Conservation (phyloP, 192 early-diverging fungal species). For the Podila epigama region DNA sequence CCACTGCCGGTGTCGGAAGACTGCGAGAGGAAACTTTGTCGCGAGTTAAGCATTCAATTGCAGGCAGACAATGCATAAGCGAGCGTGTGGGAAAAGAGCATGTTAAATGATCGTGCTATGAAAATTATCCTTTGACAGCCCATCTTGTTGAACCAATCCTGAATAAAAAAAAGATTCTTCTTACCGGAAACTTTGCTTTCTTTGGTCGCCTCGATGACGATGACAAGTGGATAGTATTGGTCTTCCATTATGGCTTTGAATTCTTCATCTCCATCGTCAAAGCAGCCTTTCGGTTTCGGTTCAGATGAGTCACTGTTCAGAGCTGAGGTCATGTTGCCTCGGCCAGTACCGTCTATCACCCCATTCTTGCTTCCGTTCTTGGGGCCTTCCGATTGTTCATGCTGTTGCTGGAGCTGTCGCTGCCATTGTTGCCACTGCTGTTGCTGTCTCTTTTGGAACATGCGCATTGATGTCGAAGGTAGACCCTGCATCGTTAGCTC, state of each 20-base stretch:
- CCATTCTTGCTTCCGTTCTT: not conserved
- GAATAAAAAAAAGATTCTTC: not conserved
- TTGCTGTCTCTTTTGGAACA: slow-evolving; percentile 37
- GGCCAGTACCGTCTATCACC: not conserved
- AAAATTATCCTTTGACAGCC: too few species aligned
- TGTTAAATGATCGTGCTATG: too few species aligned
- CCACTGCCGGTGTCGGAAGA: slow-evolving; percentile 21
- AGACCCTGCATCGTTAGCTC: slow-evolving; percentile 46
- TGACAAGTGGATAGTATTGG: slow-evolving; percentile 44
- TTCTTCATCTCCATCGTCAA: slow-evolving; percentile 1
- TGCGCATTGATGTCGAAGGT: slow-evolving; percentile 38
- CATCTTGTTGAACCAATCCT: too few species aligned
- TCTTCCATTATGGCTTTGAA: slow-evolving; percentile 48
- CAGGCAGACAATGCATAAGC: too few species aligned
- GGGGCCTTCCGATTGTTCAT: slow-evolving; percentile 1
- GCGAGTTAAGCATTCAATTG: not conserved
- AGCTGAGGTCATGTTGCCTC: not conserved
- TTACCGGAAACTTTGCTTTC: slow-evolving; percentile 30
- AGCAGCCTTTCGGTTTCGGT: not conserved
- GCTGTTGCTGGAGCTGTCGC: slow-evolving; percentile 4
- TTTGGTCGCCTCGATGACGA: slow-evolving; percentile 33
- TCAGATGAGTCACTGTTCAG: not conserved
- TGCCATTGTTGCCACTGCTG: slow-evolving; percentile 21
- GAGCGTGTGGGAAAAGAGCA: too few species aligned
- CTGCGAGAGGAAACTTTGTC: slow-evolving; percentile 15